A percentile compares a stretch with the other conserved stretches of the same genome.
Evolutionary conservation across 2,329 filamentous ascomycete species (phyloP).

Genomic region (Ambrosiella cleistominuta): DNA sequence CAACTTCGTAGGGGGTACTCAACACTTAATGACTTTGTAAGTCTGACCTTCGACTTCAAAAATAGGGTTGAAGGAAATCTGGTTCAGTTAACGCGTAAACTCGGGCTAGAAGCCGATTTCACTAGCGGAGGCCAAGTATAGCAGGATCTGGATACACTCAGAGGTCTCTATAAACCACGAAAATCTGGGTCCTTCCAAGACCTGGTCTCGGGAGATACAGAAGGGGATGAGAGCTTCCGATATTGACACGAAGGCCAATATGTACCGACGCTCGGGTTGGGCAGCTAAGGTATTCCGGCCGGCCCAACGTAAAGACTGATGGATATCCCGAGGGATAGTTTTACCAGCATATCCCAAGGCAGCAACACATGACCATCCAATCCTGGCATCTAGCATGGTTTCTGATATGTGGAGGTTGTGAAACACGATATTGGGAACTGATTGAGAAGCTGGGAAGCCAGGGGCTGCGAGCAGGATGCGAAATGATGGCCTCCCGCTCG

Average conservation of each 20-base stretch:
- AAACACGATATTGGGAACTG: background rate
- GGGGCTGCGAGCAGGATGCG: background rate
- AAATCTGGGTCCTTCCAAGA: background rate
- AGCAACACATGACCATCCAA: background rate
- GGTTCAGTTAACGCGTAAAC: background rate
- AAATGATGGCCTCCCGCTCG: background rate
- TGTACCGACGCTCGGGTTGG: background rate
- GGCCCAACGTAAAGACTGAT: background rate
- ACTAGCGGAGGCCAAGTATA: no score
- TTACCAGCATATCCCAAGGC: background rate
- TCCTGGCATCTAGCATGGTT: background rate
- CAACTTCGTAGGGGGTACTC: background rate
- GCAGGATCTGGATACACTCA: no score
- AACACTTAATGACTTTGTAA: background rate
- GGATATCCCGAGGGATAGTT: background rate
- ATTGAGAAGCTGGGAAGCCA: background rate
- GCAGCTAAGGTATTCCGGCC: background rate
- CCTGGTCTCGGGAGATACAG: background rate
- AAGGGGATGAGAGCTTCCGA: background rate
- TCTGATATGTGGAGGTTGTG: background rate
- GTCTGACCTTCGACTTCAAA: background rate
- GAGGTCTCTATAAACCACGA: background rate
- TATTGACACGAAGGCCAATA: background rate
- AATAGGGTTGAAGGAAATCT: background rate
- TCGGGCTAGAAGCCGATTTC: background rate